Evolutionary conservation across 108 stramenopile genomes (phyloP), one percentile per base, ranked within the genome.

Genomic region (Parietichytrium sp.): DNA sequence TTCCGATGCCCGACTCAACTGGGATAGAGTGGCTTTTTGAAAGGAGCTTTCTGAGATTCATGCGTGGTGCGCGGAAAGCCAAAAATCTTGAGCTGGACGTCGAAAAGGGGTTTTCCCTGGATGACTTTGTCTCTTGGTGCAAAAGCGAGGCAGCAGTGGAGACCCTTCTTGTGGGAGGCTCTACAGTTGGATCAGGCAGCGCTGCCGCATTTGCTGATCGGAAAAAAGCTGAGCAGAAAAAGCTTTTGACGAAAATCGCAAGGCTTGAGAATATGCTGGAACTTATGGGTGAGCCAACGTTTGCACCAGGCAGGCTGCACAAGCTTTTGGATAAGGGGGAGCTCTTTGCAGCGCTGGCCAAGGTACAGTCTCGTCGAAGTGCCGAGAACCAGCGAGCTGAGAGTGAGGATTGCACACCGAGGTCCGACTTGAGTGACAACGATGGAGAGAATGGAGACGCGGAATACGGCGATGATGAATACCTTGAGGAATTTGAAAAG

Each of bases 161-260:
- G 6, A 20, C 45, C 3, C 36, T 72, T 2, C 42, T 72, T n/a
- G 25, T n/a, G 20, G 10, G n/a, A 18, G 61, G 38, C 36, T 33
- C 36, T 27, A 42, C 61, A 1, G 61, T 72, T 42, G 61, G 38
- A 0, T 45, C 61, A 2, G 61, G 61, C 13, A 45, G 38, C 6
- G 20, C 38, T 23, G 36, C 61, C 42, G 61, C 61, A 1, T 72
- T 72, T 72, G 61, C 61, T 7, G 61, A 72, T 15, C 61, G 61
- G 7, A 33, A 42, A 13, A 33, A 12, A n/a, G 61, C 61, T n/a
- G n/a, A 45, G 18, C 61, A 72, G 61, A 72, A 72, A 27, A 72
- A 72, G 42, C 61, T 72, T 6, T 42, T 72, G 23, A 72, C 20
- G 6, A 33, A 42, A 33, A 33, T 72, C 8, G 61, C 61, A 0